Conservation (phyloP, 306 rosid genomes). For the Alnus rubra region DNA sequence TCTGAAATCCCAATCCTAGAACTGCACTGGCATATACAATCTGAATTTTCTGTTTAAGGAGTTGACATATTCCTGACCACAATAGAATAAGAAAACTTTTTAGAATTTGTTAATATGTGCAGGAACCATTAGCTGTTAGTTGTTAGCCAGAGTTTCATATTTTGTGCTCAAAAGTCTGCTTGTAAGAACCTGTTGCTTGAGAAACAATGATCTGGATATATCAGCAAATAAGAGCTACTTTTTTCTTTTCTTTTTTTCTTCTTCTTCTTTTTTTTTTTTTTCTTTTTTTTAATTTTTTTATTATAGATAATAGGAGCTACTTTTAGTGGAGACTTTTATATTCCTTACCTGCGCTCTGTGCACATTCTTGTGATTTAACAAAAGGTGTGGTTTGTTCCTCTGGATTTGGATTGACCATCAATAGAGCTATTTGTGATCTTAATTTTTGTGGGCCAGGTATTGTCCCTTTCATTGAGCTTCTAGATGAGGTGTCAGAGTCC, state of each 20-base stretch:
- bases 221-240: conserved; percentile 1
- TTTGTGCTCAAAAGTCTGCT: background rate
- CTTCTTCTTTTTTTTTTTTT: too few species aligned
- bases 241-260: too few species aligned
- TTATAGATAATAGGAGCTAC: background rate
- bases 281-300: too few species aligned
- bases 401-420: conserved; percentile 10
- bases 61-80: conserved; percentile 33
- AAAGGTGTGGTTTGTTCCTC: conserved; percentile 1
- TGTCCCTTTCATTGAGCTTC: conserved; percentile 9
- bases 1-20: conserved; percentile 35
- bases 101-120: conserved; percentile 7
- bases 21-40: conserved; percentile 27
- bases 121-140: background rate
- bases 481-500: conserved; percentile 10
- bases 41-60: conserved; percentile 28
- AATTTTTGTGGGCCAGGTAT: conserved; percentile 19
- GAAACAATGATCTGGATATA: conserved; percentile 2
- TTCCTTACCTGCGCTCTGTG: conserved; percentile 29
- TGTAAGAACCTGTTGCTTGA: background rate
- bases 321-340: background rate
- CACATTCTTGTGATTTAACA: conserved; percentile 21
- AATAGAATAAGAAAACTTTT: conserved; percentile 15
- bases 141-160: background rate
- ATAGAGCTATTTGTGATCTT: conserved; percentile 26